These are phyloP conservation scores for Colletotrichum chlorophyti DNA, from an alignment of 2,329 filamentous ascomycete species.

Conservation along the genomic window DNA sequence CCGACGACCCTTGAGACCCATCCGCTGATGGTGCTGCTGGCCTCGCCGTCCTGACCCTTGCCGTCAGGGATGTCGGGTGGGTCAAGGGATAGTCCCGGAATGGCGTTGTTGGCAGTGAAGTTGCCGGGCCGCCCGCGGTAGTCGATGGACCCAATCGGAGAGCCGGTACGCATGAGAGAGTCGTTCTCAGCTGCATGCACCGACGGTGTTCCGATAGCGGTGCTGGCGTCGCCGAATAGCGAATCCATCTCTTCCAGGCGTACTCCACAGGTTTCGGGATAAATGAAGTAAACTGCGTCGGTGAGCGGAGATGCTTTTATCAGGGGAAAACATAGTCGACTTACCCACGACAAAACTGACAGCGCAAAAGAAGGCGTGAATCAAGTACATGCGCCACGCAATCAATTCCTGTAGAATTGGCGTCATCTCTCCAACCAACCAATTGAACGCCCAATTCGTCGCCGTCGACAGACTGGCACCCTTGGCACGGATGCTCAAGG, in stretches of 20 bases:
- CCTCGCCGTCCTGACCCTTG: constrained; percentile 49
- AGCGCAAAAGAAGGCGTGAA: constrained; percentile 97
- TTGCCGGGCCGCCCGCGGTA: constrained; percentile 61
- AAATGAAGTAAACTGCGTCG: constrained; percentile 87
- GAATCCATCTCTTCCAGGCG: constrained; percentile 96
- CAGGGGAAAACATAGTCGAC: constrained; percentile 46
- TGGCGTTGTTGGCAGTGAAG: constrained; percentile 69
- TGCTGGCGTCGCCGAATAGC: constrained; percentile 92
- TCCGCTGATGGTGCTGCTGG: constrained; percentile 52
- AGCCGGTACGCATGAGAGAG: constrained; percentile 79
- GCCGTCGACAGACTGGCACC: constrained; percentile 96
- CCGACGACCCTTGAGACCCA: constrained; percentile 54
- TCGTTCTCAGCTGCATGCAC: constrained; percentile 74
- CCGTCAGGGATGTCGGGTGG: constrained; percentile 68
- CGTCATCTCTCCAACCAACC: constrained; percentile 94
- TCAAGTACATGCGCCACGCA: constrained; percentile 89
- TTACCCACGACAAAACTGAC: constrained; percentile 95
- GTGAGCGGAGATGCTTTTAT: constrained; percentile 30
- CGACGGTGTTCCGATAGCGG: constrained; percentile 78
- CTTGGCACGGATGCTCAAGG: constrained; percentile 95
- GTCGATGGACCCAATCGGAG: constrained; percentile 81
- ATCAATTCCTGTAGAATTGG: constrained; percentile 92
- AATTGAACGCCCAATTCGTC: constrained; percentile 98
- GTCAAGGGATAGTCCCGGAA: constrained; percentile 83
- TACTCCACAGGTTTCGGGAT: constrained; percentile 95